Evolutionary conservation across 164 flowering plant species (phyloP).

Genomic region (Brasenia schreberi): DNA sequence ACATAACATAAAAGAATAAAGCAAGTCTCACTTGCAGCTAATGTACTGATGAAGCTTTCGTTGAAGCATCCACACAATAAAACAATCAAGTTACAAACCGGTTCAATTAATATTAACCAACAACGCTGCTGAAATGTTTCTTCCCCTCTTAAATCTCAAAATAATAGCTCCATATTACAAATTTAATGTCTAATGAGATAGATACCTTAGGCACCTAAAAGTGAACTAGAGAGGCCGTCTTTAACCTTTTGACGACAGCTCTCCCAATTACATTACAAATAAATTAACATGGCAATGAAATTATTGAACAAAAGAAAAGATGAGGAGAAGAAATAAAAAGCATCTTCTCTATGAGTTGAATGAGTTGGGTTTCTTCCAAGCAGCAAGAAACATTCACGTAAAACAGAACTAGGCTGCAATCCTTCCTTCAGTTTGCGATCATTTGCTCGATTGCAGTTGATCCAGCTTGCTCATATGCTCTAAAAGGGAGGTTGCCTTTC

Average conservation of each 20-base stretch:
- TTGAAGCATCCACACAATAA: no score
- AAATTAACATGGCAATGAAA: background rate
- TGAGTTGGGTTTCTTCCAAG: background rate
- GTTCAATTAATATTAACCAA: no score
- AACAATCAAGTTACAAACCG: no score
- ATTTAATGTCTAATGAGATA: background rate
- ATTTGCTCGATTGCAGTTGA: slow-evolving; percentile 7
- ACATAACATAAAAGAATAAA: no score
- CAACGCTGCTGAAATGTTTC: no score
- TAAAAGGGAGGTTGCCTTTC: slow-evolving; percentile 72
- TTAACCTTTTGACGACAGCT: background rate
- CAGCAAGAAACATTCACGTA: background rate
- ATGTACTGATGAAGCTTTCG: no score
- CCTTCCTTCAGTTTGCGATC: background rate
- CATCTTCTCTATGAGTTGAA: background rate
- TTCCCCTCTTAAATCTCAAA: no score
- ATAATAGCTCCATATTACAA: background rate
- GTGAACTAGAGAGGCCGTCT: background rate
- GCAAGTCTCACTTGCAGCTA: no score
- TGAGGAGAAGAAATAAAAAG: background rate
- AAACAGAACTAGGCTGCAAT: background rate
- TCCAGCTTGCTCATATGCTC: slow-evolving; percentile 57
- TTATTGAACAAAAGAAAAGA: background rate
- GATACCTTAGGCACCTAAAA: background rate
- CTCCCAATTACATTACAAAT: background rate